These are phyloP conservation scores for Yarrowia sp. DNA, from an alignment of 805 yeast genomes.

Conservation along the genomic window DNA sequence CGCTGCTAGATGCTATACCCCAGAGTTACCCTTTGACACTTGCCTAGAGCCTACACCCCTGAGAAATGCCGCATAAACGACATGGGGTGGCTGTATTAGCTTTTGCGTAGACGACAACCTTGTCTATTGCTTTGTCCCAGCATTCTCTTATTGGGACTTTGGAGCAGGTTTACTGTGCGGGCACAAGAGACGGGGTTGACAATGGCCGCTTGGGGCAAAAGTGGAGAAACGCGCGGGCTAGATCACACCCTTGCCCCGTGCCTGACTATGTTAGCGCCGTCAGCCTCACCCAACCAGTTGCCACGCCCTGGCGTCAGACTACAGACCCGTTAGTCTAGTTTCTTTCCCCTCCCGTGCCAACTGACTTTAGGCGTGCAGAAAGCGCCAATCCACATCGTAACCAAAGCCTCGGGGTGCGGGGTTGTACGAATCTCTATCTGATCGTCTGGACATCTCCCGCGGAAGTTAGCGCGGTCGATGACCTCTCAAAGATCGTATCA, in stretches of 20 bases:
- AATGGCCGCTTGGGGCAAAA: too few relatives aligned
- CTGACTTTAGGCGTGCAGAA: constrained; percentile 22
- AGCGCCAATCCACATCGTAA: constrained; percentile 23
- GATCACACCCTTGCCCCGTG: background rate
- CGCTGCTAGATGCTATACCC: background rate
- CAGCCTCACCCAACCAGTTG: background rate
- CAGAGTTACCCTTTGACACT: background rate
- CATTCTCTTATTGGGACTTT: constrained; percentile 1
- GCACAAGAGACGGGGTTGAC: too few relatives aligned
- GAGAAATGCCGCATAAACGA: constrained; percentile 33
- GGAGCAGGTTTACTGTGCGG: too few relatives aligned
- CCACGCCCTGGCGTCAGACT: background rate
- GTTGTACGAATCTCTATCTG: background rate
- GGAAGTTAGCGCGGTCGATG: background rate
- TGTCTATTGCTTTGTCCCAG: constrained; percentile 8
- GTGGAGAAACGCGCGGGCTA: too few relatives aligned
- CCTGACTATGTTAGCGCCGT: constrained; percentile 20
- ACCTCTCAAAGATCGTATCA: too few relatives aligned
- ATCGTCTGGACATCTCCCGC: constrained; percentile 11
- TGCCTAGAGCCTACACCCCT: constrained; percentile 15
- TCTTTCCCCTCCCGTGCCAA: constrained; percentile 11
- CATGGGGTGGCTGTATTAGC: constrained; percentile 30
- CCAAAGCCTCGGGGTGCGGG: constrained; percentile 4
- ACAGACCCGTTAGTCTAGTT: constrained; percentile 25
- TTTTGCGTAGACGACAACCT: constrained; percentile 29